phyloP scores from a whole-genome alignment of 139 green algal genomes.

The Micromonas commoda region DNA sequence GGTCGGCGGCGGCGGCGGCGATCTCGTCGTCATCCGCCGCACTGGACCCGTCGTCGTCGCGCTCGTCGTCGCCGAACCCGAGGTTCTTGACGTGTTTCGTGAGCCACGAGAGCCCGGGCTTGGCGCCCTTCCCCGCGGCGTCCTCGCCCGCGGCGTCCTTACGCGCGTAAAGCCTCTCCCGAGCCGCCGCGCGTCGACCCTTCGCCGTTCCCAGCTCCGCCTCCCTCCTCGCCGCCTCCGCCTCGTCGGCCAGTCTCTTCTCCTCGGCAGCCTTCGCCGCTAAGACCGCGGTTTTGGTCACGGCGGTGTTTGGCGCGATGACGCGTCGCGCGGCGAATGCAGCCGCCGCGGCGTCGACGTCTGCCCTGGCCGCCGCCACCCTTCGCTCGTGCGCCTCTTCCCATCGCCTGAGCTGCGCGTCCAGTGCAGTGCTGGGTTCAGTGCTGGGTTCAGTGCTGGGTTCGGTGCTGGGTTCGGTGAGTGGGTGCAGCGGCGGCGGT shows the following conservation, averaged over 20 bases:
- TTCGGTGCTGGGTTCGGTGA: no score
- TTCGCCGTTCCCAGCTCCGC: not conserved
- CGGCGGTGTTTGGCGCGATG: not conserved
- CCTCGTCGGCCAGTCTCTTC: no score
- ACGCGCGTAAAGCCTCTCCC: not conserved
- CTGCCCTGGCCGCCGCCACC: not conserved
- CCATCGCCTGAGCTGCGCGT: not conserved
- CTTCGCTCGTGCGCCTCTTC: not conserved
- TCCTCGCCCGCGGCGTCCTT: not conserved
- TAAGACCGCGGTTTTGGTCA: not conserved
- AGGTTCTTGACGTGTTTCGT: conserved; percentile 14
- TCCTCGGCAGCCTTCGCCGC: not conserved
- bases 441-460: no score
- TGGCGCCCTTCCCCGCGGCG: not conserved
- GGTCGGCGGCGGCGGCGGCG: not conserved
- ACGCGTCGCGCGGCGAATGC: not conserved
- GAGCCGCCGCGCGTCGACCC: not conserved
- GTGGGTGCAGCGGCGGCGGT: no score
- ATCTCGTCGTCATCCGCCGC: not conserved
- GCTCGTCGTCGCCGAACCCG: not conserved
- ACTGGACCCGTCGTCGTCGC: not conserved
- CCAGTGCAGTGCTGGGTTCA: not conserved
- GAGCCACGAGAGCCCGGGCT: not conserved
- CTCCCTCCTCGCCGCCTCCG: not conserved
- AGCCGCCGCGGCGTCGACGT: no score